phyloP scores from a whole-genome alignment of 257 asterid genomes.

The Galeopsis tetrahit region DNA sequence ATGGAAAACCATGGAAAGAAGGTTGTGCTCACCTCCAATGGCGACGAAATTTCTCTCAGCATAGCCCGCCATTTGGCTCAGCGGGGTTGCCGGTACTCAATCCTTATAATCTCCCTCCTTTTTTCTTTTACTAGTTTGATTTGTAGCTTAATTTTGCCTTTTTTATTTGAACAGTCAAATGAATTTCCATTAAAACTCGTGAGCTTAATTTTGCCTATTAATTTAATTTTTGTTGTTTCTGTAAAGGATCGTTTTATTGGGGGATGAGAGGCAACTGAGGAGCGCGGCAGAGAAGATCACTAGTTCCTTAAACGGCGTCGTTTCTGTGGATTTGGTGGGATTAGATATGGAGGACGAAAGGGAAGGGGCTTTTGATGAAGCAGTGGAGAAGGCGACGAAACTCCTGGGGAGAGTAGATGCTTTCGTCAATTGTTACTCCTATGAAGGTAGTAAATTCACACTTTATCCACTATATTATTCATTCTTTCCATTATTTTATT shows the following conservation, averaged over 20 bases:
- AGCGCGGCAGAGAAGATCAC: slow-evolving; percentile 56
- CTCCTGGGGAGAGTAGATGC: slow-evolving; percentile 74
- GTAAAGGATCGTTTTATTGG: slow-evolving; percentile 76
- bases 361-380: slow-evolving; percentile 59
- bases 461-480: too few species aligned
- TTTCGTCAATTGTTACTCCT: slow-evolving; percentile 74
- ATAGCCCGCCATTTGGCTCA: slow-evolving; percentile 74
- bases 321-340: slow-evolving; percentile 58
- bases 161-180: too few species aligned
- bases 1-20: slow-evolving; percentile 63
- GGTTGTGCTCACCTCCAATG: slow-evolving; percentile 83
- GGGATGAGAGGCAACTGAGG: slow-evolving; percentile 65
- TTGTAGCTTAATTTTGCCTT: neutral
- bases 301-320: slow-evolving; percentile 52
- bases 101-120: neutral
- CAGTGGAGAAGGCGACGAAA: slow-evolving; percentile 65
- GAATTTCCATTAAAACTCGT: too few species aligned
- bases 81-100: slow-evolving; percentile 77
- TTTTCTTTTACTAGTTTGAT: neutral
- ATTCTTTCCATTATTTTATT: too few species aligned
- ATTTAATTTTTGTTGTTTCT: neutral
- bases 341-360: slow-evolving; percentile 75
- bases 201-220: neutral
- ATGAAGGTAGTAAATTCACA: slow-evolving; percentile 72
- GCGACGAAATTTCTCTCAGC: slow-evolving; percentile 70